Evolutionary conservation across 495 filamentous ascomycete species (phyloP).

Genomic region (Copromyces sp.): DNA sequence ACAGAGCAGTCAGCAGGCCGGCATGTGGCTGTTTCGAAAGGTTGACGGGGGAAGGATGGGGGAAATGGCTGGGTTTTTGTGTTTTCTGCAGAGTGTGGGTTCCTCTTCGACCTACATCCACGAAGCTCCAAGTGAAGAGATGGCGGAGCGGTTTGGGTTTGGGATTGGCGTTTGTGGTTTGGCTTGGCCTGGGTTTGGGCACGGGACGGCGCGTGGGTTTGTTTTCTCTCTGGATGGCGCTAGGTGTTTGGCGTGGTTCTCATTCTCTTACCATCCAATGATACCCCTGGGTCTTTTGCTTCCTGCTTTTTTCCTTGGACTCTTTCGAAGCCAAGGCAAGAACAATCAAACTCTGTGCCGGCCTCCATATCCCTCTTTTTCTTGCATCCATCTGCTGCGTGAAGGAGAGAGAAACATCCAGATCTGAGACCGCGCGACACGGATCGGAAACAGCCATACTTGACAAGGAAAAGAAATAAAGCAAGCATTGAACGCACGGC

Average conservation of each 20-base stretch:
- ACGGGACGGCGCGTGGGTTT: neutral
- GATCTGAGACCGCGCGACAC: neutral
- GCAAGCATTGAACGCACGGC: neutral
- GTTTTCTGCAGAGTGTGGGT: neutral
- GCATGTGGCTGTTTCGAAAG: neutral
- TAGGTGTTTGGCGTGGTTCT: neutral
- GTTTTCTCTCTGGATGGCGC: constrained; percentile 1
- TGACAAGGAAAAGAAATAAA: neutral
- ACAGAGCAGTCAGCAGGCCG: neutral
- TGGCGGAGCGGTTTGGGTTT: neutral
- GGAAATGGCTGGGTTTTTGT: neutral
- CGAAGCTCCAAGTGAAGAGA: neutral
- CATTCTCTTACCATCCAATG: neutral
- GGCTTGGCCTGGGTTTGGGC: neutral
- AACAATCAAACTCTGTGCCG: neutral
- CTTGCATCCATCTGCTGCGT: neutral
- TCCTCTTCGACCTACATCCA: neutral
- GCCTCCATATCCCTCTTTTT: neutral
- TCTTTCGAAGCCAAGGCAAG: neutral
- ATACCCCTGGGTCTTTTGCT: neutral
- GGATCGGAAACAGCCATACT: neutral
- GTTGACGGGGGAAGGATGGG: neutral
- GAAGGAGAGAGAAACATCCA: neutral
- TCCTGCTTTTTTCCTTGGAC: neutral
- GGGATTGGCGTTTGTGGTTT: neutral